Evolutionary conservation across 1,139 yeast genomes (phyloP).

Genomic region (Debaryomyces udenii): DNA sequence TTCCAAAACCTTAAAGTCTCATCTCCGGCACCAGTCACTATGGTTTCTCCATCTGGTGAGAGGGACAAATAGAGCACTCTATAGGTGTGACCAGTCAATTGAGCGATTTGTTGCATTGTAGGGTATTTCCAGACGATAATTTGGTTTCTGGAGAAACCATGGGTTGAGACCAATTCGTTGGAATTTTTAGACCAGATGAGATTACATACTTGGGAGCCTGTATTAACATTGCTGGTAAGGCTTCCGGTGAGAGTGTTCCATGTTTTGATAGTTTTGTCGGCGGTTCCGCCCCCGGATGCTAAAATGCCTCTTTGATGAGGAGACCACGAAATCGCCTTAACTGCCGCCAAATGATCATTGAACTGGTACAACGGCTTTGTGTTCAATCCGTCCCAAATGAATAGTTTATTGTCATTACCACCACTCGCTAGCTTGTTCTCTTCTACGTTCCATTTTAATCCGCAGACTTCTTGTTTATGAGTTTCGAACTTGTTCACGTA

Average conservation of each 20-base stretch:
- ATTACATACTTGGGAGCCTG: conserved; percentile 96
- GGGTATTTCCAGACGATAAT: conserved; percentile 95
- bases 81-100: conserved; percentile 91
- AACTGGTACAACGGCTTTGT: conserved; percentile 73
- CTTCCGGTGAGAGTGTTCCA: conserved; percentile 90
- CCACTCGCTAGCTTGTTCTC: conserved; percentile 90
- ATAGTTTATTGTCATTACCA: conserved; percentile 86
- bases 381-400: conserved; percentile 84
- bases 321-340: conserved; percentile 96
- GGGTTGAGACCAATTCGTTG: conserved; percentile 91
- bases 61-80: conserved; percentile 86
- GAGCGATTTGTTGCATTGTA: conserved; percentile 89
- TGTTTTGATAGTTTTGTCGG: conserved; percentile 84
- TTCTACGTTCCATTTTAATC: conserved; percentile 89
- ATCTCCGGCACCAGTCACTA: conserved; percentile 99
- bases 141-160: conserved; percentile 91
- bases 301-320: conserved; percentile 93
- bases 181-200: conserved; percentile 91
- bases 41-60: conserved; percentile 96
- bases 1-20: conserved; percentile 95
- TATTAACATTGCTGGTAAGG: conserved; percentile 75
- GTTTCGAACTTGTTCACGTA: conserved; percentile 69
- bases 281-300: conserved; percentile 98
- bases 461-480: conserved; percentile 96
- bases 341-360: conserved; percentile 90